Evolutionary conservation across 257 asterid species (phyloP).

Genomic region (Fraxinus anomala): DNA sequence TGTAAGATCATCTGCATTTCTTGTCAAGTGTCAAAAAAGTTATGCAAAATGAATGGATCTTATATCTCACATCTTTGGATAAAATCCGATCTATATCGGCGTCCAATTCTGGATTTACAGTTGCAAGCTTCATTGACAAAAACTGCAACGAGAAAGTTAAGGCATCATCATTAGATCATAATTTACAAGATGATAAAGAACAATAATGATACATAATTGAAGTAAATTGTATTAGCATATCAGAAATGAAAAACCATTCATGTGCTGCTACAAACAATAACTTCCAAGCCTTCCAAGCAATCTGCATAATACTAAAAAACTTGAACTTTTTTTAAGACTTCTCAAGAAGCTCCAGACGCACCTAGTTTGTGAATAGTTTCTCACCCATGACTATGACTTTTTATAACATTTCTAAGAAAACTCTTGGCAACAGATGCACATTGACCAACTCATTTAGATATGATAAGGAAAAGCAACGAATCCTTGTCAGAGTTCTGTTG

Average conservation of each 20-base stretch:
- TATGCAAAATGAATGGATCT: neutral
- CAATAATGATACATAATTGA: neutral
- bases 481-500: neutral
- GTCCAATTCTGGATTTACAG: slow-evolving; percentile 78
- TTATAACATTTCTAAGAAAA: neutral
- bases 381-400: neutral
- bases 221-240: neutral
- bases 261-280: neutral
- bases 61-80: slow-evolving; percentile 69
- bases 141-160: slow-evolving; percentile 51
- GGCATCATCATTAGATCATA: slow-evolving; percentile 14
- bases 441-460: neutral
- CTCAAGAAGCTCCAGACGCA: neutral
- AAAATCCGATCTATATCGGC: slow-evolving; percentile 64
- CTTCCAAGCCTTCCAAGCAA: neutral
- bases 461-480: neutral
- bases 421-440: neutral
- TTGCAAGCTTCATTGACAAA: slow-evolving; percentile 87
- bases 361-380: neutral
- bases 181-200: too few relatives aligned
- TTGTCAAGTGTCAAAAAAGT: neutral
- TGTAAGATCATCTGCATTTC: slow-evolving; percentile 1
- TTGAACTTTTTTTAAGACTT: neutral
- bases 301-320: neutral
- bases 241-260: neutral